These are phyloP conservation scores for Eremochloa ophiuroides DNA, from an alignment of 176 grass and related monocot genomes.

Conservation along the genomic window DNA sequence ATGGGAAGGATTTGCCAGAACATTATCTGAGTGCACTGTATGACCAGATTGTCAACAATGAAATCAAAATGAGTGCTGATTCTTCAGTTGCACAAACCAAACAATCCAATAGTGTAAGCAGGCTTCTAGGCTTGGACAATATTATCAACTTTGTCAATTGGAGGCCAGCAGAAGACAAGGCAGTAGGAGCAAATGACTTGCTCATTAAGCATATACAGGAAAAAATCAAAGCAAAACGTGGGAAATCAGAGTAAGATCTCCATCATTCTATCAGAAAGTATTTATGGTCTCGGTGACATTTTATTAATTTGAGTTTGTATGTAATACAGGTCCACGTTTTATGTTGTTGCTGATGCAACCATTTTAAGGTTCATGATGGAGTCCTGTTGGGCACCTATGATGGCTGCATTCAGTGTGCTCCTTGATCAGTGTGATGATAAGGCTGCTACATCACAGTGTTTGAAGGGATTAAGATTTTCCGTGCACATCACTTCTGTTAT, in stretches of 20 bases:
- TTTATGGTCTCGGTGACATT: background rate
- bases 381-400: constrained; percentile 97
- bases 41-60: constrained; percentile 91
- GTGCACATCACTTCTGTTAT: constrained; percentile 91
- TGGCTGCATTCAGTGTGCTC: constrained; percentile 95
- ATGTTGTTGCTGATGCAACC: constrained; percentile 71
- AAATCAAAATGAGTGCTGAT: constrained; percentile 98
- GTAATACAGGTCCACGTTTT: constrained; percentile 82
- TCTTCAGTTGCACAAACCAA: constrained; percentile 56
- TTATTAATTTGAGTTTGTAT: constrained; percentile 30
- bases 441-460: constrained; percentile 82
- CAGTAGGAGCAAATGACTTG: constrained; percentile 83
- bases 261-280: constrained; percentile 7
- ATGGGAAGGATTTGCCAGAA: constrained; percentile 95
- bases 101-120: constrained; percentile 69
- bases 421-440: constrained; percentile 87
- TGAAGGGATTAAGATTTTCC: constrained; percentile 75
- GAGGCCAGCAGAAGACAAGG: constrained; percentile 85
- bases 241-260: constrained; percentile 82
- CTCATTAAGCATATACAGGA: constrained; percentile 97
- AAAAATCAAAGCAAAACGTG: constrained; percentile 89
- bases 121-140: constrained; percentile 89
- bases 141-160: constrained; percentile 90
- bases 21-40: constrained; percentile 77
- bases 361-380: constrained; percentile 98